Base-by-base conservation (phyloP, 176 grass and related monocot species). In the Musa beccarii region DNA sequence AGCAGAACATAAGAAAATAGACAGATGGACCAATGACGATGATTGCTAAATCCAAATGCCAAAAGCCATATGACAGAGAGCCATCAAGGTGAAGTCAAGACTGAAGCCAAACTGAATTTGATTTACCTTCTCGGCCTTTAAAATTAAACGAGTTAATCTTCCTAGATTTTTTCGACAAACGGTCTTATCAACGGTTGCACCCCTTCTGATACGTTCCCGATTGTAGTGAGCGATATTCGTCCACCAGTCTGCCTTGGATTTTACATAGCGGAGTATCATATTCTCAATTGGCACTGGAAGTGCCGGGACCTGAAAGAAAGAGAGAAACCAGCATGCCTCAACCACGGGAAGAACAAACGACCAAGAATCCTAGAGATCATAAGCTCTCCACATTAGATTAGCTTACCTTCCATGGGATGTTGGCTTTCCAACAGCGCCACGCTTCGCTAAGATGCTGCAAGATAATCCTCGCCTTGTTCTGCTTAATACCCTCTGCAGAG, bases 241-340 rank as follows among this genome's bases (percentile, higher is more conserved):
- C 94, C 94, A 98, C 94, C 94, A 98, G 80, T 98, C 94, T 59
- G 94, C 94, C 69, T 98, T 98, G 2, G 94, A 98, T 65, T 98
- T 98, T 70, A 98, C 94, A 54, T 98, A 93, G 59, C 94, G 90
- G 78, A 98, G 90, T 79, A 98, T 98, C 90, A 93, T 98, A 72
- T 93, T 98, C 63, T 98, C 94, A 81, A 98, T 91, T 29, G 94
- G 88, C 8, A 93, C 94, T 2, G 94, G 90, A 1, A 98, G 78
- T 28, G 90, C 94, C 63, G 94, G 94, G 34, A 98, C 94, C 85
- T 87, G 71, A 13, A 80, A 66, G 6, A 50, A n/a, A 25, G 10
- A 50, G 11, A 25, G 10, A 22, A 76, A 12, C 24, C 29, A 69
- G 65, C 21, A 51, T 65, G 17, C 25, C 19, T 16, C 29, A 15